Percentiles rank a stretch among this genome's conserved stretches.
phyloP scores from a whole-genome alignment of 2,329 filamentous ascomycete genomes.

The Clonostachys chloroleuca region DNA sequence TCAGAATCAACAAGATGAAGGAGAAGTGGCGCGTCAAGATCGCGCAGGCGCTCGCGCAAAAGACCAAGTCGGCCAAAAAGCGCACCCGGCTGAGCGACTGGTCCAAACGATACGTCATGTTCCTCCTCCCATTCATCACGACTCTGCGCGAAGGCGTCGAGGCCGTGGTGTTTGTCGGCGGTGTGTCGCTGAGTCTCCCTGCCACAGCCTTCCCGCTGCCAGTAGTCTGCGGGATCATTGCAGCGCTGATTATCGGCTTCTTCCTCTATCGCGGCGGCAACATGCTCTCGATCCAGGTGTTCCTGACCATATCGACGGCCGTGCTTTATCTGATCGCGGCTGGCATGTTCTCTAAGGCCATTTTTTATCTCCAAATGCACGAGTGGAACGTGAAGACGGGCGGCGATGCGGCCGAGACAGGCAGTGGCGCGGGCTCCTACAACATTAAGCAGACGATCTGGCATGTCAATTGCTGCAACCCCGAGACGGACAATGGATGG shows the following conservation, averaged over 20 bases:
- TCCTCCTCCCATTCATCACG: slow-evolving; percentile 80
- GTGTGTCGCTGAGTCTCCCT: slow-evolving; percentile 72
- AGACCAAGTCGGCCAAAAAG: neutral
- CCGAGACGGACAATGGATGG: slow-evolving; percentile 71
- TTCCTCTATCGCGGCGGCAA: slow-evolving; percentile 59
- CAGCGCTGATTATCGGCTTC: slow-evolving; percentile 65
- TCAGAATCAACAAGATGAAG: slow-evolving; percentile 78
- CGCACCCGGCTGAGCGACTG: slow-evolving; percentile 33
- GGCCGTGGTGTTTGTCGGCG: slow-evolving; percentile 80
- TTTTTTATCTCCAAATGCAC: slow-evolving; percentile 72
- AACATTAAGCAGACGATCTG: slow-evolving; percentile 75
- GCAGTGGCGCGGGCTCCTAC: slow-evolving; percentile 67
- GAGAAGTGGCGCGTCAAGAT: slow-evolving; percentile 87
- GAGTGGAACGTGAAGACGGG: slow-evolving; percentile 63
- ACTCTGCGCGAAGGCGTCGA: slow-evolving; percentile 82
- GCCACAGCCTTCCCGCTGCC: slow-evolving; percentile 75
- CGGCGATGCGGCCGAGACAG: slow-evolving; percentile 45
- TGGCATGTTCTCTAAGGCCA: slow-evolving; percentile 71
- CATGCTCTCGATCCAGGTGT: slow-evolving; percentile 54
- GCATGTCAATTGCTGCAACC: slow-evolving; percentile 84
- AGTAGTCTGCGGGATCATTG: slow-evolving; percentile 66
- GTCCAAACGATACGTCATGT: slow-evolving; percentile 78
- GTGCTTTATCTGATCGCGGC: slow-evolving; percentile 81
- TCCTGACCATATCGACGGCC: slow-evolving; percentile 78
- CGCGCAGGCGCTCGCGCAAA: slow-evolving; percentile 56